Base-by-base conservation (phyloP, 495 filamentous ascomycete species). In the Penicillium turbatum region DNA sequence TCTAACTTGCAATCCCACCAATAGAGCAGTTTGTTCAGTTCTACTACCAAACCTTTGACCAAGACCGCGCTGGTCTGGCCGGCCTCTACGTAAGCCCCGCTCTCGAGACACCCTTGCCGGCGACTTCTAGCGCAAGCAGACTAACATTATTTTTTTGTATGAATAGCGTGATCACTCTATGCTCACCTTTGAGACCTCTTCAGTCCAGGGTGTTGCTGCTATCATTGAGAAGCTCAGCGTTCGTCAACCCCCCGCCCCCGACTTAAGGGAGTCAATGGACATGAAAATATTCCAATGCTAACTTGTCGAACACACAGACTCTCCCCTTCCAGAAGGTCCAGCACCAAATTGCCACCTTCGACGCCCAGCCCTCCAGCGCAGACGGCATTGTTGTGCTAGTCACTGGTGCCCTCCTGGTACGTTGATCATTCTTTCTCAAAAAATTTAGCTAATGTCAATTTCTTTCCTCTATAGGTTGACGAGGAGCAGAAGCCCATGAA, bases 1-100 rank as follows among this genome's bases (percentile, higher is more conserved):
- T 42, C 65, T 70, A 48, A 68, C 59, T 10, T 16, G 8, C 51
- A 32, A 32, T 39, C 27, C 6, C 26, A 29, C 12, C 13, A 40
- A 63, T 67, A 97, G 92, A 79, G 57, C 76, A 92, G 63, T 97
- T 97, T 72, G 84, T 89, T 45, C 53, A 82, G 21, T 92, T 86
- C 78, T 97, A 96, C 85, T 96, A 96, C 78, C 71, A 82, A 51
- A 85, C 83, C 45, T 95, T 97, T 71, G 91, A 96, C 68, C 42
- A 53, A 42, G 68, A 87, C 67, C 85, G 90, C 51, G 55, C 55
- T 19, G 56, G 65, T 10, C 79, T 97, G 21, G 74, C 70, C 2
- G 60, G 71, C 43, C 87, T 97, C 73, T 97, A 97, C 76, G 92
- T 95, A 80, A 71, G 55, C 19, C 37, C 40, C 30, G n/a, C 37